These are phyloP conservation scores for Liriodendron chinense DNA, from an alignment of 164 flowering plant genomes.

Conservation along the genomic window DNA sequence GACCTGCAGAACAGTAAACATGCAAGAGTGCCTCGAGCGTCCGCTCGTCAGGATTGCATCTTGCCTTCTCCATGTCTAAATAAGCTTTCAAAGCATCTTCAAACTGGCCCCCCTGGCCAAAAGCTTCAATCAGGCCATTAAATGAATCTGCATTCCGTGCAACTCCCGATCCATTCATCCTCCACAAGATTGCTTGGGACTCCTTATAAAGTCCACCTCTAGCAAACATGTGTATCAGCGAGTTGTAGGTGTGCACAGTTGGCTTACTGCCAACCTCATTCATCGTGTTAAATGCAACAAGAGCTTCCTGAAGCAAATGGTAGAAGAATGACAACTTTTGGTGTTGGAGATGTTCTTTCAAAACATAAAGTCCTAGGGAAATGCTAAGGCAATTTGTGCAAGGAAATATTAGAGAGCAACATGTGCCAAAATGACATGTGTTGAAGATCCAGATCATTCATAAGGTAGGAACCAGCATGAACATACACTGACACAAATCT, in stretches of 20 bases:
- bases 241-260: slow-evolving; percentile 69
- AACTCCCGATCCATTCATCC: slow-evolving; percentile 67
- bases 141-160: slow-evolving; percentile 53
- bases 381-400: neutral
- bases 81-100: slow-evolving; percentile 82
- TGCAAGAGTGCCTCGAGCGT: slow-evolving; percentile 89
- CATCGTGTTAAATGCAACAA: slow-evolving; percentile 91
- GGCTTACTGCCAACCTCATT: slow-evolving; percentile 78
- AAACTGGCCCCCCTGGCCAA: slow-evolving; percentile 79
- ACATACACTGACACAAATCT: neutral
- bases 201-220: slow-evolving; percentile 85
- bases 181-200: slow-evolving; percentile 51
- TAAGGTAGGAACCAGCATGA: neutral
- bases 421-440: neutral
- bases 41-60: slow-evolving; percentile 78
- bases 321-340: neutral
- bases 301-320: slow-evolving; percentile 45
- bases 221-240: slow-evolving; percentile 65
- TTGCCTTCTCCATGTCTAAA: slow-evolving; percentile 79
- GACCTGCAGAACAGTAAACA: slow-evolving; percentile 85
- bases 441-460: neutral
- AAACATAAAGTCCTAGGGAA: neutral
- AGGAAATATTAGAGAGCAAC: neutral
- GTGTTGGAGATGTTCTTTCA: neutral
- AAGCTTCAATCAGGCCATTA: slow-evolving; percentile 82